phyloP scores from a whole-genome alignment of 257 asterid genomes.

The Echites panduratus region DNA sequence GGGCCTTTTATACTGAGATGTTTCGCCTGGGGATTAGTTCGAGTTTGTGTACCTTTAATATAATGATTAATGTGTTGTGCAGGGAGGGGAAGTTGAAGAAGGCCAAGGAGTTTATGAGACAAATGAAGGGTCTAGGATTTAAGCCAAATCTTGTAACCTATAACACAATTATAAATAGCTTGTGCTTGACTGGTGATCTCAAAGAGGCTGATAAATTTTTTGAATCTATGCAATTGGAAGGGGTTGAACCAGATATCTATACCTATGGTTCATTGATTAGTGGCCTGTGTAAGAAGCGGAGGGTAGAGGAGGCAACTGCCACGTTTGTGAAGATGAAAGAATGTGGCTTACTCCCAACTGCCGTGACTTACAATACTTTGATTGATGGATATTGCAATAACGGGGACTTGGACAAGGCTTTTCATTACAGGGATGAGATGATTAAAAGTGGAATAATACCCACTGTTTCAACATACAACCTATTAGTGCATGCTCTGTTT shows the following conservation, averaged over 20 bases:
- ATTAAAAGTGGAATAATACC: slow-evolving; percentile 38
- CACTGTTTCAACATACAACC: slow-evolving; percentile 47
- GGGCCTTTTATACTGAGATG: slow-evolving; percentile 45
- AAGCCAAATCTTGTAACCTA: slow-evolving; percentile 44
- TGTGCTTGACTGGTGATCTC: slow-evolving; percentile 31
- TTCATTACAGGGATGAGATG: slow-evolving; percentile 46
- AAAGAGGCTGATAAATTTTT: slow-evolving; percentile 33
- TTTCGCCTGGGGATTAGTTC: slow-evolving; percentile 35
- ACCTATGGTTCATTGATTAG: slow-evolving; percentile 41
- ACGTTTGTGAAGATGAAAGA: slow-evolving; percentile 42
- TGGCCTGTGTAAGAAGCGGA: slow-evolving; percentile 35
- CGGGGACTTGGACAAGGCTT: slow-evolving; percentile 46
- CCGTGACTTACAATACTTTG: slow-evolving; percentile 42
- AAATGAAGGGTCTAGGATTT: slow-evolving; percentile 44
- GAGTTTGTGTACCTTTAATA: slow-evolving; percentile 38
- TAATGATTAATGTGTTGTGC: slow-evolving; percentile 44
- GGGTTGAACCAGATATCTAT: slow-evolving; percentile 38
- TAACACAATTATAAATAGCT: slow-evolving; percentile 41
- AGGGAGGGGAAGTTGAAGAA: slow-evolving; percentile 50
- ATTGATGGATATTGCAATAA: slow-evolving; percentile 43
- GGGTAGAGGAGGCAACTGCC: slow-evolving; percentile 35
- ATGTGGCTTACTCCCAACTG: slow-evolving; percentile 37
- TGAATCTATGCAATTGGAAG: slow-evolving; percentile 32
- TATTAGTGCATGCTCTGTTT: slow-evolving; percentile 36
- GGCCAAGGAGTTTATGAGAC: slow-evolving; percentile 34